Evolutionary conservation across 805 yeast species (phyloP), one percentile per base, ranked within the genome.

Genomic region (Debaryomyces castellii): DNA sequence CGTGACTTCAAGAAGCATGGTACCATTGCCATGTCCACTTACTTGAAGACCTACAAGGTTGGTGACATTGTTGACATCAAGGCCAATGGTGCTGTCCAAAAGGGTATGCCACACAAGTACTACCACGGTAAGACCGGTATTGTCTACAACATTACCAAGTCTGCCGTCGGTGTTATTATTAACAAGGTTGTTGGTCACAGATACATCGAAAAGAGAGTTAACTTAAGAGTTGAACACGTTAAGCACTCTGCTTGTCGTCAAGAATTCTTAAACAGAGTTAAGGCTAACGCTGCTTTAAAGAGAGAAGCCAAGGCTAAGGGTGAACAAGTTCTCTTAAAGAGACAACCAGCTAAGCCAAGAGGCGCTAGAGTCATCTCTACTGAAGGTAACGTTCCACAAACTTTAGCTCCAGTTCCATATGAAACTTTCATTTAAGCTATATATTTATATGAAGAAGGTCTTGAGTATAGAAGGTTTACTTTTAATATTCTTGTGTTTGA

Each of bases 41-140:
- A 92, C 94, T 80, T 94, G 82, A 90, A 89, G 87, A 80, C 83
- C 73, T 94, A 94, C 96, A 90, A 84, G 80, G 97, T 94, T 68
- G 99, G 99, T 72, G 99, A 94, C 78, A 92, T 94, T 67, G 99
- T 94, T 71, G 99, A 94, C 79, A 91, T 94, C 83, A 92, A 89
- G 82, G 99, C 95, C 77, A 94, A 94, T 76, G 97, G 97, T 84
- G 83, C 99, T 63, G 82, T 91, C 83, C 98, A 94, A 77, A 91
- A 92, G 87, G 97, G 98, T 89, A 89, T 94, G 97, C 99, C 99
- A 76, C 96, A 89, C 90, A 94, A 94, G 83, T 91, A 82, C 87
- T 94, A 94, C 97, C 97, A 94, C 85, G 99, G 99, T 80, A 94
- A 91, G 86, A 94, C 99, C 62, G 99, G 99, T 86, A 89, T 94